phyloP scores from a whole-genome alignment of 805 yeast genomes.

The Tetrapisispora nanseiensis region DNA sequence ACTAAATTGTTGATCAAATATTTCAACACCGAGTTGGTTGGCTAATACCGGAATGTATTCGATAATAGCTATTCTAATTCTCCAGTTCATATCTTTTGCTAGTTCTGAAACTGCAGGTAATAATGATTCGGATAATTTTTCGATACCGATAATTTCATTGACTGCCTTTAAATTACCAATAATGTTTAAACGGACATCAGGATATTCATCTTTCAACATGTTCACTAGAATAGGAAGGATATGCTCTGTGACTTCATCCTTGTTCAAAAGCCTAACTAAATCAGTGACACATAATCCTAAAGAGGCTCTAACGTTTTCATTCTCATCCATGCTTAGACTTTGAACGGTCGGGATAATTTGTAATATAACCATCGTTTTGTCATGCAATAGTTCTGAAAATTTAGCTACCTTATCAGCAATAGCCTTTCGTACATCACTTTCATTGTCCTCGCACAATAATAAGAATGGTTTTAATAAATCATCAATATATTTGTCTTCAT shows the following conservation, averaged over 20 bases:
- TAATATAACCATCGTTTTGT: conserved; percentile 40
- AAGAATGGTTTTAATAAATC: conserved; percentile 54
- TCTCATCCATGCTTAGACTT: conserved; percentile 78
- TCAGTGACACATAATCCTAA: conserved; percentile 82
- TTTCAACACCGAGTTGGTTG: conserved; percentile 84
- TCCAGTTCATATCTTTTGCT: conserved; percentile 96
- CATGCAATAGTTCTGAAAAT: conserved; percentile 43
- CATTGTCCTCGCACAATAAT: conserved; percentile 75
- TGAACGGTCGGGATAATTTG: conserved; percentile 78
- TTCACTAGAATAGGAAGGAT: conserved; percentile 79
- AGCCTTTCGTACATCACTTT: conserved; percentile 95
- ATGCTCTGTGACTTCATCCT: conserved; percentile 71
- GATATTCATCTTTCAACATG: conserved; percentile 94
- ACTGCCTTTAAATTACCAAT: conserved; percentile 87
- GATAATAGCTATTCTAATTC: conserved; percentile 92
- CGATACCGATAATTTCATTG: conserved; percentile 90
- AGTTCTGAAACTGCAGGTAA: conserved; percentile 93
- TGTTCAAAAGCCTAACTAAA: conserved; percentile 75
- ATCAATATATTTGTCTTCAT: conserved; percentile 39
- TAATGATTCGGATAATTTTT: conserved; percentile 70
- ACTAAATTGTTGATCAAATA: conserved; percentile 86
- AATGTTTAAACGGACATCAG: conserved; percentile 90
- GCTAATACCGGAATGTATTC: conserved; percentile 94
- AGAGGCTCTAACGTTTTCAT: conserved; percentile 88
- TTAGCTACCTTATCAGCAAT: conserved; percentile 85